Percentiles rank a stretch among this genome's conserved stretches.
These are phyloP conservation scores for Russula sp. DNA, from an alignment of 768 basidiomycete species.

Conservation along the genomic window DNA sequence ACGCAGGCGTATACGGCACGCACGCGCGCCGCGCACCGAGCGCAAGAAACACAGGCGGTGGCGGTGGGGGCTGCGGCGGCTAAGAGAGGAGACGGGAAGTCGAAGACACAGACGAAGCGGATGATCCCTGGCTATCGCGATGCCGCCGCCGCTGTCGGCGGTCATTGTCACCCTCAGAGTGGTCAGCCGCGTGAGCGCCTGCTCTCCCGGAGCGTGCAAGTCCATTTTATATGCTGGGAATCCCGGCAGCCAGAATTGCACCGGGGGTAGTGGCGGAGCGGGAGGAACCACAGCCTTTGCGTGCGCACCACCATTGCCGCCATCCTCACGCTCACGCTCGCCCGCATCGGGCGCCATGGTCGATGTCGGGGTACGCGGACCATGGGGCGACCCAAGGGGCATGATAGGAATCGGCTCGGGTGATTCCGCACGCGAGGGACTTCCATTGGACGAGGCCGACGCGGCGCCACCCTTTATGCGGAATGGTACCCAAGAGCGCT, in stretches of 20 bases:
- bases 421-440: neutral
- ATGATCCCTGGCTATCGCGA: neutral
- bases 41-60: constrained; percentile 20
- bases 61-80: neutral
- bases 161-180: neutral
- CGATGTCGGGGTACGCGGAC: neutral
- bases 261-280: constrained; percentile 15
- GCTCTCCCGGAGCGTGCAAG: neutral
- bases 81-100: neutral
- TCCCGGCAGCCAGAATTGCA: constrained; percentile 21
- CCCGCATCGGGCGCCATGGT: constrained; percentile 3
- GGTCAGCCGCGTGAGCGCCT: no score
- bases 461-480: no score
- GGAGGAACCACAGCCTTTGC: constrained; percentile 6
- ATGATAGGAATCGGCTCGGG: neutral
- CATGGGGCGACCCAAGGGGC: neutral
- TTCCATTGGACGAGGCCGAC: no score
- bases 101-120: neutral
- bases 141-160: neutral
- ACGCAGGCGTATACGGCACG: constrained; percentile 20
- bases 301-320: neutral
- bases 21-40: constrained; percentile 21
- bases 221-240: constrained; percentile 11
- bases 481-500: no score
- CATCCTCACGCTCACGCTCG: neutral